Base-by-base conservation (phyloP, 192 early-diverging fungal species). In the Dissophora ornata region DNA sequence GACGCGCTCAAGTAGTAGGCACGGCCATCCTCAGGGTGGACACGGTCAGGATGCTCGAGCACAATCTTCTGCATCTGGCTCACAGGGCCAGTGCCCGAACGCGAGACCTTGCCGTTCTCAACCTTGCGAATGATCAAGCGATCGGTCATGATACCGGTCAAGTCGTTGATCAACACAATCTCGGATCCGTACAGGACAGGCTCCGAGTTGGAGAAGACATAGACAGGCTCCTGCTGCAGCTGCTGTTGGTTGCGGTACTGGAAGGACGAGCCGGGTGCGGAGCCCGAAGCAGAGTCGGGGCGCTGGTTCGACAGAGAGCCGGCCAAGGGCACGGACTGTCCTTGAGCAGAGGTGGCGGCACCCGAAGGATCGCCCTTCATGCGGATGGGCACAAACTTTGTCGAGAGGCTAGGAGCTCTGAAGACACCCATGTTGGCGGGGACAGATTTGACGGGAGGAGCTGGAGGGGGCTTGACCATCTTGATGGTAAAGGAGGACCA, bases 31-130 rank as follows among this genome's bases (percentile, higher is more conserved):
- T 64, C 71, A 13, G 63, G 21, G 68, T 77, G 52, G 57, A 81
- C 33, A 59, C 70, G 30, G 10, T 77, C 73, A 52, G 66, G 73
- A 47, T 77, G 73, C 68, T 86, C 80, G 18, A 93, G 81, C n/a
- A 91, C 90, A 48, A 94, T 79, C 81, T 94, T 94, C 81, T 94
- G 92, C 92, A 94, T 92, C 80, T 94, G 92, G 69, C 90, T 92
- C 28, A 94, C 88, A 10, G 90, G 89, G 0, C 90, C 91, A 57
- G 79, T 78, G 8, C 89, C 89, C 44, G 82, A 80, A 38, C 83
- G 80, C 15, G 87, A 86, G 26, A 92, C 84, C n/a, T 86, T 81
- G 19, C 90, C 90, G 45, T 90, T 91, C 69, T 94, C 92, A 10
- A 94, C 91, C 69, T 92, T 92, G 75, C 89, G 88, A 53, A 94